Evolutionary conservation across 2,329 filamentous ascomycete species (phyloP), one percentile per base, ranked within the genome.

Genomic region (Orbilia blumenaviensis): DNA sequence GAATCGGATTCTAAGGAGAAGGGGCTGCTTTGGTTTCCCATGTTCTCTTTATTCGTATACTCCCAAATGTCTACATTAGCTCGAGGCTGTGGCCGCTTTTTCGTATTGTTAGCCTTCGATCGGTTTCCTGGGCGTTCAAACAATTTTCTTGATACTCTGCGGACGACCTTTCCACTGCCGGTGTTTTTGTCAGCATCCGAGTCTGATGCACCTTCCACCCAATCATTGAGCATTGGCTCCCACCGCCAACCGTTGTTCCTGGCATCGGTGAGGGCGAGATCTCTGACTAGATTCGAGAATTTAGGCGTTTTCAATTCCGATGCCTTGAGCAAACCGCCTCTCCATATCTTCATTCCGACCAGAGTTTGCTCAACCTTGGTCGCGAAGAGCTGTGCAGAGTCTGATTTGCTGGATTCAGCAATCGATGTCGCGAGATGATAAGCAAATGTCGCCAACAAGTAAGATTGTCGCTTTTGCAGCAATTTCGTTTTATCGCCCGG

Each of bases 151-250:
- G 72, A 69, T 32, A 76, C 72, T 14, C 25, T 63, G 23, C 36
- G 61, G 12, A 34, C 34, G 0, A 41, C 34, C 21, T 32, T 64
- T 16, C 18, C 23, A 7, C 12, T 36, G 6, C 63, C 36, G 21
- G 27, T 16, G n/a, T 23, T 29, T 4, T 34, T 48, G 14, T 23
- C 12, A 3, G 23, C 29, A 32, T 68, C 52, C 14, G 63, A 56
- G 18, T 44, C 64, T 1, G 48, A 29, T n/a, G 48, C 44, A n/a
- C 63, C 64, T 27, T 76, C 72, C 0, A 76, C 72, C 64, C 64
- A 76, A 16, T 76, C 72, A 25, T 76, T 76, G 12, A 76, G 32
- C 72, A 76, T 76, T 23, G 72, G 72, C n/a, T 76, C 72, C 34
- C 68, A 76, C 12, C 62, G 58, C 72, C 72, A 76, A n/a, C 64